Conservation (phyloP, 495 filamentous ascomycete genomes). For the Penicillium goetzii region DNA sequence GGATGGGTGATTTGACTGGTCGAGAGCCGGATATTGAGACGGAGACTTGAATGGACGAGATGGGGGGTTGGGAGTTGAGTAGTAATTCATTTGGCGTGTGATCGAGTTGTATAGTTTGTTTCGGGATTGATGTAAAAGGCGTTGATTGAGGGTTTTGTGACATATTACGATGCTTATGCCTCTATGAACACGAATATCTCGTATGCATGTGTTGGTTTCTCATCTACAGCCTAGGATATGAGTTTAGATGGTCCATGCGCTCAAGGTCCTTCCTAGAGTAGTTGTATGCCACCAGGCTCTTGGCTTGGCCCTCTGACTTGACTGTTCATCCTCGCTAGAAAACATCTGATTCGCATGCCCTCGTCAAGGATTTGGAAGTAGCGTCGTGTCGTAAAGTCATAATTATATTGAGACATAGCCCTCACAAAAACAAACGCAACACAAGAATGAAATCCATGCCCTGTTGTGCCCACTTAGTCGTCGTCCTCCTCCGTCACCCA, state of each 20-base stretch:
- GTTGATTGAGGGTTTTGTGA: background rate
- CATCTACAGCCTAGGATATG: background rate
- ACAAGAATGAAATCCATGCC: background rate
- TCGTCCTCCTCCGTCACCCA: background rate
- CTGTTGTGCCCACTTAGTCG: background rate
- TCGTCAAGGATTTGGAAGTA: background rate
- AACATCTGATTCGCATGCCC: background rate
- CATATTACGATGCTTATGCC: slow-evolving; percentile 7
- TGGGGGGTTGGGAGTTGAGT: background rate
- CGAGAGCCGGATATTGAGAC: slow-evolving; percentile 58
- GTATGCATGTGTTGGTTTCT: background rate
- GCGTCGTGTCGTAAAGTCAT: background rate
- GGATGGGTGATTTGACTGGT: slow-evolving; percentile 50
- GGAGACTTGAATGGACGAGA: slow-evolving; percentile 39
- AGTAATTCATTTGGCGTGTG: background rate
- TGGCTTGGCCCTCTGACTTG: background rate
- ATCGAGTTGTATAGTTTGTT: background rate
- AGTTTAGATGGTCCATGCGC: background rate
- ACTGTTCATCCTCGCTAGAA: background rate
- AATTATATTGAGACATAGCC: background rate
- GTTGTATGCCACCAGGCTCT: background rate
- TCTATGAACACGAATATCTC: background rate
- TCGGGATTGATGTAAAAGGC: background rate
- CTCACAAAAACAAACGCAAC: background rate
- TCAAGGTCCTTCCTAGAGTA: background rate